phyloP scores from a whole-genome alignment of 345 rosid genomes.

The Gossypium rotundifolium region DNA sequence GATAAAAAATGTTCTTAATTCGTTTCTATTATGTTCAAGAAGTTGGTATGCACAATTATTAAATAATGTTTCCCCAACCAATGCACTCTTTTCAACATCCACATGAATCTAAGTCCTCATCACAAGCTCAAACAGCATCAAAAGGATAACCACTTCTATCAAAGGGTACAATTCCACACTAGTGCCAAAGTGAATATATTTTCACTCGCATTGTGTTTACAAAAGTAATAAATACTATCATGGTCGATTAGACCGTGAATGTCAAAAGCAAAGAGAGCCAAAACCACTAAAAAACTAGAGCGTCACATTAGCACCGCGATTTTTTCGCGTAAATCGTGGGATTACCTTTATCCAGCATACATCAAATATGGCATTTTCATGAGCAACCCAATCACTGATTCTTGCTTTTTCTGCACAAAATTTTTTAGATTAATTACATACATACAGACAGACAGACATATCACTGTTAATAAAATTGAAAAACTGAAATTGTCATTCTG shows the following conservation, averaged over 20 bases:
- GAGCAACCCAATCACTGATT: slow-evolving; percentile 68
- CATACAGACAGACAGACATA: background rate
- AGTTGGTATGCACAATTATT: background rate
- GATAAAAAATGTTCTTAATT: background rate
- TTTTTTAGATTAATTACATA: background rate
- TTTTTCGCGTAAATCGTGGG: background rate
- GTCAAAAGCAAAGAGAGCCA: too few species aligned
- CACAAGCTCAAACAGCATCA: background rate
- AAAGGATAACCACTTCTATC: background rate
- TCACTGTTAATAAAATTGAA: background rate
- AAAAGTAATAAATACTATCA: too few species aligned
- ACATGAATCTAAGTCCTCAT: background rate
- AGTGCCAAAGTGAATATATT: too few species aligned
- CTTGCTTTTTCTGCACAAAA: slow-evolving; percentile 44
- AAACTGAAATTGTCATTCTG: background rate
- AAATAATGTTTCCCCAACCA: background rate
- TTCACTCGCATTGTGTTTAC: too few species aligned
- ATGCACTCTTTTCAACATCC: background rate
- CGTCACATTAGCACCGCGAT: too few species aligned
- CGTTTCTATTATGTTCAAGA: background rate
- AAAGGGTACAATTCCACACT: background rate
- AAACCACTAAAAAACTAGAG: too few species aligned
- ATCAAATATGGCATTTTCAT: slow-evolving; percentile 83
- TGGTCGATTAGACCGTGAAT: too few species aligned
- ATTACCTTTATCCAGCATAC: slow-evolving; percentile 83